A percentile compares a stretch with the other conserved stretches of the same genome.
Evolutionary conservation across 495 filamentous ascomycete species (phyloP).

Genomic region (Daldinia bambusicola): DNA sequence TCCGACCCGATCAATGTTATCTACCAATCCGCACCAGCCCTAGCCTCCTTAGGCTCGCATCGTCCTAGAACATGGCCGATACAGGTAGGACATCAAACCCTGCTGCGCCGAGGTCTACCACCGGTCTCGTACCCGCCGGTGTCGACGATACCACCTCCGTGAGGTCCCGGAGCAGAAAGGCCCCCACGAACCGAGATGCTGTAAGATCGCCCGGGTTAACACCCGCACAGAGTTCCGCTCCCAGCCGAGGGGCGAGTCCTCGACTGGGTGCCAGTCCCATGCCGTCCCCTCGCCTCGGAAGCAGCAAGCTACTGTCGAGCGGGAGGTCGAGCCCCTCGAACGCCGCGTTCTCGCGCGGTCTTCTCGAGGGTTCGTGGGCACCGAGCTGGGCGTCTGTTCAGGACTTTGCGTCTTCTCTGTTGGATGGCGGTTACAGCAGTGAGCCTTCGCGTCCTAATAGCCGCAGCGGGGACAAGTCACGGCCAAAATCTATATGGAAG

Average conservation of each 20-base stretch:
- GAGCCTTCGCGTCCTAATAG: constrained; percentile 49
- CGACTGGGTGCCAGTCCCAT: constrained; percentile 52
- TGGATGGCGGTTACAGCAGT: constrained; percentile 50
- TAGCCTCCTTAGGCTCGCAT: constrained; percentile 43
- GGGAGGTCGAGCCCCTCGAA: constrained; percentile 48
- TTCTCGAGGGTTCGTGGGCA: constrained; percentile 57
- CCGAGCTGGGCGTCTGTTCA: constrained; percentile 60
- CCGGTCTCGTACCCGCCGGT: constrained; percentile 43
- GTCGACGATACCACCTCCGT: constrained; percentile 37
- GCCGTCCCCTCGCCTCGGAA: constrained; percentile 52
- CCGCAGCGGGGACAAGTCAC: constrained; percentile 44
- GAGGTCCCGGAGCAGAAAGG: constrained; percentile 44
- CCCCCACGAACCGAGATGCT: constrained; percentile 24
- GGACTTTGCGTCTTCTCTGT: constrained; percentile 56
- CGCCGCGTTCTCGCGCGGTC: constrained; percentile 47
- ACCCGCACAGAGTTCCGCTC: constrained; percentile 33
- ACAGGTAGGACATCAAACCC: constrained; percentile 35
- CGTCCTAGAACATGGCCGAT: constrained; percentile 45
- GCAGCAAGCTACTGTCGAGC: constrained; percentile 45
- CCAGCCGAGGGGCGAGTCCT: constrained; percentile 52
- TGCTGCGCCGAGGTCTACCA: constrained; percentile 41
- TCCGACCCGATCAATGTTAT: constrained; percentile 45
- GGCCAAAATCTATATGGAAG: constrained; percentile 47
- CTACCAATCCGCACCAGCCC: constrained; percentile 33
- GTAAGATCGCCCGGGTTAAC: constrained; percentile 22